phyloP scores from a whole-genome alignment of 2,329 filamentous ascomycete species.

The Hypoxylon sp. region DNA sequence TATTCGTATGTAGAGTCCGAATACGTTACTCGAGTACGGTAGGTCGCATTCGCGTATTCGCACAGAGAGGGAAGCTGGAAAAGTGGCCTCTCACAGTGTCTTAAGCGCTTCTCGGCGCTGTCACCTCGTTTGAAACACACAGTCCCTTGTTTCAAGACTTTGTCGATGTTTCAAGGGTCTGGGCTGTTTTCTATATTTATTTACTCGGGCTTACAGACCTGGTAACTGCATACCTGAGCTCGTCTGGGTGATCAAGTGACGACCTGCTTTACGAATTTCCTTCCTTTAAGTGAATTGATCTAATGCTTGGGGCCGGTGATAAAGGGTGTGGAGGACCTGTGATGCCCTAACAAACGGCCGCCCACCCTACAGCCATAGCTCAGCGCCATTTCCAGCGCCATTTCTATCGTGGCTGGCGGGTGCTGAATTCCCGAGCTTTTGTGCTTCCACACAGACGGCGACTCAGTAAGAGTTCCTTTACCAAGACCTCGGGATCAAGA shows the following conservation, averaged over 20 bases:
- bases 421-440: neutral
- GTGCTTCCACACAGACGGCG: neutral
- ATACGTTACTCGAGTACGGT: too few relatives aligned
- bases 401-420: neutral
- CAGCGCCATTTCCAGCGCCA: neutral
- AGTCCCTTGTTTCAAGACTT: slow-evolving; percentile 21
- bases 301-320: neutral
- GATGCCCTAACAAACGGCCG: neutral
- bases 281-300: neutral
- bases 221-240: neutral
- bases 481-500: neutral
- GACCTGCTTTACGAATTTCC: too few relatives aligned
- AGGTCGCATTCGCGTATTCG: neutral
- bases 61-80: slow-evolving; percentile 2
- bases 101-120: too few relatives aligned
- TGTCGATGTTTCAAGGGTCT: slow-evolving; percentile 21
- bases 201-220: neutral
- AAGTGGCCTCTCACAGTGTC: neutral
- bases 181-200: neutral
- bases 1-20: neutral
- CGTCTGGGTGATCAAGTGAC: neutral
- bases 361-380: neutral
- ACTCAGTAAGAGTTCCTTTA: neutral
- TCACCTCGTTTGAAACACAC: slow-evolving; percentile 11
- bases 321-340: slow-evolving; percentile 1